Evolutionary conservation across 2,329 filamentous ascomycete genomes (phyloP), one percentile per base, ranked within the genome.

Genomic region (Hypoxylon sp.): DNA sequence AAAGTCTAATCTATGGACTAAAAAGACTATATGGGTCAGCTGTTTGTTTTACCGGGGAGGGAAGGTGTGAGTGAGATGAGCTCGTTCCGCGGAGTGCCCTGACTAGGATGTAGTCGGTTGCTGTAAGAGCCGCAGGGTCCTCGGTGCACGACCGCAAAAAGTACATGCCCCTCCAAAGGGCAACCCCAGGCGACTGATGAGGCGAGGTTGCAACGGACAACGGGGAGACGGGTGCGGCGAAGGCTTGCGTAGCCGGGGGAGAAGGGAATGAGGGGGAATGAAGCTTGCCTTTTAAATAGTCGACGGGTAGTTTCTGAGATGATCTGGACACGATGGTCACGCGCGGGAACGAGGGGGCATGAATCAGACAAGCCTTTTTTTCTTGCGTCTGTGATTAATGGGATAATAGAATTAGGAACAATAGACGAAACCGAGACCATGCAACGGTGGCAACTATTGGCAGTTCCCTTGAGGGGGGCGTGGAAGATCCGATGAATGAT

Each of bases 61-160:
- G 56, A 55, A 67, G 50, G 50, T 60, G 63, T 55, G 57, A 53
- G 32, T 42, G 27, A 58, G 52, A 57, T 27, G 29, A 44, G 13
- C 21, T 3, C 58, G 35, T 65, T 56, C 17, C 65, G 60, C 56
- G 66, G 62, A 59, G 55, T 52, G 52, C 39, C 17, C 17, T 35
- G 27, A 57, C 61, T 50, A 48, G 61, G 54, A 42, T 69, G 55
- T 55, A 44, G 59, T 64, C 46, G 44, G 35, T 27, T 56, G 19
- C 17, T 58, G 56, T 67, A 71, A 71, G 69, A 71, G 66, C 69
- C 69, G 66, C 66, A 71, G 62, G 50, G 63, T 66, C 62, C 24
- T 61, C 61, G n/a, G 39, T 54, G 39, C 58, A 52, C 51, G 27
- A 61, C 59, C 31, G 63, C 29, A 27, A 19, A 48, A 60, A 37